These are phyloP conservation scores for Alternaria hordeiaustralica DNA, from an alignment of 2,329 filamentous ascomycete species.

Conservation along the genomic window DNA sequence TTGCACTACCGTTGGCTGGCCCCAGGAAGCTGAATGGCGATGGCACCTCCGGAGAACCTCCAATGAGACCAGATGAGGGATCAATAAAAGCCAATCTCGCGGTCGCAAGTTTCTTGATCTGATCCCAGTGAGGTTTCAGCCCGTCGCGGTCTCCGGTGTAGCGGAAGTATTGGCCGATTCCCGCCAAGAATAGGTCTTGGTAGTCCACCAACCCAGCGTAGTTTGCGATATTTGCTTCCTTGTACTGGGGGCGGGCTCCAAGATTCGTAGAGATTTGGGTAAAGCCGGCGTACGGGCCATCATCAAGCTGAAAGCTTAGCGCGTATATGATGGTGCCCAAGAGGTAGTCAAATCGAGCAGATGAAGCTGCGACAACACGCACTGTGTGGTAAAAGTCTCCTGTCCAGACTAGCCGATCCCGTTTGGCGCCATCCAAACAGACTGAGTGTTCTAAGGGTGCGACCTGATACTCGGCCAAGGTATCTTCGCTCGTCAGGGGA, in stretches of 20 bases:
- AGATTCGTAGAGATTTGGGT: background rate
- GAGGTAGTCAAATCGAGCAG: conserved; percentile 45
- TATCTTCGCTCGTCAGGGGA: conserved; percentile 11
- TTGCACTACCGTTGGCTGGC: background rate
- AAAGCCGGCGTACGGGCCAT: background rate
- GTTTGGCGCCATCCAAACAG: conserved; percentile 53
- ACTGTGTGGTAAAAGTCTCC: conserved; percentile 54
- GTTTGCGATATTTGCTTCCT: background rate
- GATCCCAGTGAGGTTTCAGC: background rate
- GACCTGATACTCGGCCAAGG: conserved; percentile 50
- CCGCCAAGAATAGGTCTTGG: background rate
- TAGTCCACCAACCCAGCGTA: conserved; percentile 1
- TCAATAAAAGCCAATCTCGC: background rate
- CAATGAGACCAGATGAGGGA: background rate
- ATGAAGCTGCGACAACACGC: conserved; percentile 46
- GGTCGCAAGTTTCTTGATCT: background rate
- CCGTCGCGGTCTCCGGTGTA: background rate
- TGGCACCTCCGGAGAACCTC: background rate
- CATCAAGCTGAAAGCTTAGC: background rate
- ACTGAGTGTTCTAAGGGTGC: conserved; percentile 43
- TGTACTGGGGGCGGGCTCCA: background rate
- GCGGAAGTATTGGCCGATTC: conserved; percentile 2
- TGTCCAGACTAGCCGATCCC: conserved; percentile 52
- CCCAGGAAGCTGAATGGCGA: background rate
- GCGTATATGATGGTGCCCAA: conserved; percentile 37